Conservation (phyloP, 257 asterid species). For the Primulina eburnea region DNA sequence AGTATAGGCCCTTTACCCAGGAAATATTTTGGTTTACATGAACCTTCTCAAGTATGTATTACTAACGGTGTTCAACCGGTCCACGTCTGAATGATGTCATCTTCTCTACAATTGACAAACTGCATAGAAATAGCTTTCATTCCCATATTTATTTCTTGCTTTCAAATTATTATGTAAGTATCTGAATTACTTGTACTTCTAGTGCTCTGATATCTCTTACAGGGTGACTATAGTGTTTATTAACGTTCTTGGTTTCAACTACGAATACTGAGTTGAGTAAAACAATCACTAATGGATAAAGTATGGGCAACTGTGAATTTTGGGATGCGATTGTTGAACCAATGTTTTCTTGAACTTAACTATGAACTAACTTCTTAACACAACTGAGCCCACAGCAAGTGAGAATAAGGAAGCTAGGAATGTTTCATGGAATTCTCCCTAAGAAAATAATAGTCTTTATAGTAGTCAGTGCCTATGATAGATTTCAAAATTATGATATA, state of each 20-base stretch:
- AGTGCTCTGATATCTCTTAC: background rate
- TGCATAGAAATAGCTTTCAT: background rate
- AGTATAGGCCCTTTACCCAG: background rate
- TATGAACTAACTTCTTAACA: background rate
- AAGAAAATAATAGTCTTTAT: background rate
- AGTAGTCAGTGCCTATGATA: background rate
- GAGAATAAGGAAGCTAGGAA: background rate
- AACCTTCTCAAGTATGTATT: slow-evolving; percentile 5
- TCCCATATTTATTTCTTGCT: background rate
- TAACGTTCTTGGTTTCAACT: background rate
- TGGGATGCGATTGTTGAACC: no score
- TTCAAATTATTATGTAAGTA: background rate
- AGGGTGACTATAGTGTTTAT: background rate
- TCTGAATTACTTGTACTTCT: background rate
- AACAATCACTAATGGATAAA: background rate
- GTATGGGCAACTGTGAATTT: background rate
- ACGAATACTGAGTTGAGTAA: background rate
- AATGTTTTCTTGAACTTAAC: background rate
- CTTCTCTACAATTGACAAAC: background rate
- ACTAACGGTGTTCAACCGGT: background rate
- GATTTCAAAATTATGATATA: background rate
- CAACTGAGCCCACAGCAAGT: background rate
- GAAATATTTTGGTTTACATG: background rate
- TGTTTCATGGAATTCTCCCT: no score
- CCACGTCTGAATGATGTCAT: background rate